Base-by-base conservation (phyloP, 2,329 filamentous ascomycete species). In the Xylariaceae sp. region DNA sequence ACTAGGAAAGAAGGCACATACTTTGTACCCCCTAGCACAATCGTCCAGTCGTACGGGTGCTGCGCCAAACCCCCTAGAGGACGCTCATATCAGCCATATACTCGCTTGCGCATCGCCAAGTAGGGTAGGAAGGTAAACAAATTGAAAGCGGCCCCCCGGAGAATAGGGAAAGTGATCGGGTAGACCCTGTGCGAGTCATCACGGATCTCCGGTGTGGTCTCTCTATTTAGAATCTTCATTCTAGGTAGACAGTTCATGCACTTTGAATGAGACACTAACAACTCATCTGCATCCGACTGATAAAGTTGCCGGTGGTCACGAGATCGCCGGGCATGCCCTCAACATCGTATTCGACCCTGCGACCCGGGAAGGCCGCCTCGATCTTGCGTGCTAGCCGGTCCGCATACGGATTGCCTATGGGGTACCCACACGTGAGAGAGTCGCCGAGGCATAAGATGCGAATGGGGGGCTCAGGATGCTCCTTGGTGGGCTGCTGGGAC, bases 1-100 rank as follows among this genome's bases (percentile, higher is more conserved):
- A 9, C 8, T 15, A 10, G 22, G n/a, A 37, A 37, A 19, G 22
- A 26, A 32, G n/a, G 5, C n/a, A 64, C 72, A 49, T 69, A 79
- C 72, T 87, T 87, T 46, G 84, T 86, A 2, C 84, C 84, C 8
- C 81, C 84, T 2, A 87, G 74, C 4, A 86, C 68, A 30, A 87
- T 76, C 13, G 80, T 76, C 81, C 83, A 87, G 71, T 86, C 65
- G 12, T 56, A 66, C 9, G 56, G 57, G 15, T 61, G 43, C 18
- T 55, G 2, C 47, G 54, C 51, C 29, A 2, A 2, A 10, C 15
- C 18, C 59, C 55, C 56, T 62, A 16, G 10, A 34, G 8, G 16
- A 43, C 2, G 41, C 18, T 10, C 5, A 4, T 41, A 30, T 62
- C 13, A 61, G 55, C 22, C 19, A 34, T 18, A 19, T 29, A 34